A percentile compares a stretch with the other conserved stretches of the same genome.
These are phyloP conservation scores for Cladosporium sp. DNA, from an alignment of 2,329 filamentous ascomycete species.

Conservation along the genomic window DNA sequence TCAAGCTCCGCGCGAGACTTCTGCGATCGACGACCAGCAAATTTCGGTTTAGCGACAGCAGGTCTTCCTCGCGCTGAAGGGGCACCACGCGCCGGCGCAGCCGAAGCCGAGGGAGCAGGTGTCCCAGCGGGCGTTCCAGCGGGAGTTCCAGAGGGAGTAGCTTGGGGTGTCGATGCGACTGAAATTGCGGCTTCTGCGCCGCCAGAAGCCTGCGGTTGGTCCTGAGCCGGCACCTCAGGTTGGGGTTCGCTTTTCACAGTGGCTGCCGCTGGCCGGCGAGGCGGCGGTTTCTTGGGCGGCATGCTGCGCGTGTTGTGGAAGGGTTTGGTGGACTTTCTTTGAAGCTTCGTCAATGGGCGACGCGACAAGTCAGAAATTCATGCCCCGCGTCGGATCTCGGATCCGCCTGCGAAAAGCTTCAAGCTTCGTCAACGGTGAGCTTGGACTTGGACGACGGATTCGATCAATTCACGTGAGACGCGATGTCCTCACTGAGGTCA, in stretches of 20 bases:
- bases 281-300: constrained; percentile 7
- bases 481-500: too few species aligned
- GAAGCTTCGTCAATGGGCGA: too few species aligned
- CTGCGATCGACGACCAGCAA: constrained; percentile 40
- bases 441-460: too few species aligned
- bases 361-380: too few species aligned
- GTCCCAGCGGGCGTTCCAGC: constrained; percentile 7
- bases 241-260: constrained; percentile 5
- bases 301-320: neutral
- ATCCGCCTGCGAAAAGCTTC: too few species aligned
- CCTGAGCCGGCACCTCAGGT: neutral
- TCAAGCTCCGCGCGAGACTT: constrained; percentile 39
- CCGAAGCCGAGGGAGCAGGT: neutral
- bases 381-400: too few species aligned
- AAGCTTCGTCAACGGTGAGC: too few species aligned
- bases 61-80: constrained; percentile 14
- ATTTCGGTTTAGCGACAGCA: constrained; percentile 32
- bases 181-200: constrained; percentile 2
- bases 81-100: neutral
- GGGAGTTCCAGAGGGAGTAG: constrained; percentile 4
- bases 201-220: constrained; percentile 5
- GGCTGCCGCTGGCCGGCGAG: neutral
- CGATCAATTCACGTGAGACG: too few species aligned
- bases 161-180: constrained; percentile 7
- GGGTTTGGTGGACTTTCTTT: neutral